Evolutionary conservation across 176 grass and related monocot genomes (phyloP), one percentile per base, ranked within the genome.

Genomic region (Panicum miliaceum): DNA sequence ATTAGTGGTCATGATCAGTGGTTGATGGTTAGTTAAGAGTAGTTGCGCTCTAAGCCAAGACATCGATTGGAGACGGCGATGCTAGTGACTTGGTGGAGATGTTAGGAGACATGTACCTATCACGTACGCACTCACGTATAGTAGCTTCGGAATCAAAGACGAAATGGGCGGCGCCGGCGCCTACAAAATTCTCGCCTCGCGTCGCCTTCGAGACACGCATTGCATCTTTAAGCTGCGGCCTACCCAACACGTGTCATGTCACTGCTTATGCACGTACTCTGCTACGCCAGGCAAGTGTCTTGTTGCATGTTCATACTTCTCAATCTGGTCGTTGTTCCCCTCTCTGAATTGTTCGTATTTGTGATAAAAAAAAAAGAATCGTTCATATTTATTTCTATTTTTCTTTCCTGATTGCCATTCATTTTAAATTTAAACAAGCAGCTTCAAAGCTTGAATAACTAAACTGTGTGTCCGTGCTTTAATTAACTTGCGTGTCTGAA

Each of bases 51-150:
- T 27, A 79, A 64, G 25, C 23, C 7, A 34, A 34, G 34, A 41
- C 52, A 75, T 53, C 59, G 47, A n/a, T 74, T 66, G 65, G 37
- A 29, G n/a, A 83, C 29, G 34, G 22, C 29, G 29, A 32, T 32
- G 29, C 50, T 46, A 13, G 12, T 26, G 22, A 7, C 12, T 38
- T 7, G 45, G n/a, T 62, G 37, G 75, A 40, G 16, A 23, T 8
- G 45, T 34, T 84, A 54, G 71, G 71, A 52, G 82, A 41, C 58
- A 29, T 27, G 71, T 76, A 84, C 45, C 71, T 76, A 47, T 84
- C 81, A 74, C 42, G 65, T 41, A 73, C 45, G 3, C n/a, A 25
- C n/a, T 16, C 25, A 25, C 11, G 65, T 38, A 52, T 20, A 2
- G 6, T 20, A 34, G 9, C 8, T 20, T 51, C 13, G 29, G 7